These are phyloP conservation scores for Maudiozyma barnettii DNA, from an alignment of 805 yeast species.

Conservation along the genomic window DNA sequence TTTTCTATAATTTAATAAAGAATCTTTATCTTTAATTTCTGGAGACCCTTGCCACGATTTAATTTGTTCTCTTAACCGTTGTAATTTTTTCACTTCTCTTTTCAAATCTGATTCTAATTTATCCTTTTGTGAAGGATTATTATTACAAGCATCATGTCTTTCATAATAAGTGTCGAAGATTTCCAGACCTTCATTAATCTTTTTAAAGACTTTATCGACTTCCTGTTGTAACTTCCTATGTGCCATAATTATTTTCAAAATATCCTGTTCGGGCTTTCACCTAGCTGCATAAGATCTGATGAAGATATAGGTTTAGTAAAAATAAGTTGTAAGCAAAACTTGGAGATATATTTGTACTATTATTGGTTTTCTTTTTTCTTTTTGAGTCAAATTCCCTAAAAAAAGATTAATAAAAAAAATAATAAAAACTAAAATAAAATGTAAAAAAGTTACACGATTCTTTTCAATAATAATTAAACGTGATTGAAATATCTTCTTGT, in stretches of 20 bases:
- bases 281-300: neutral
- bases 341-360: too few species aligned
- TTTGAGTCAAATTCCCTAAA: too few species aligned
- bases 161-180: conserved; percentile 80
- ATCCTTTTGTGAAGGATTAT: conserved; percentile 84
- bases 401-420: too few species aligned
- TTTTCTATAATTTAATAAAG: conserved; percentile 66
- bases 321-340: too few species aligned
- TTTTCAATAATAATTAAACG: too few species aligned
- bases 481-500: too few species aligned
- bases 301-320: too few species aligned
- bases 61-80: conserved; percentile 87
- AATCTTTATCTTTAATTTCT: conserved; percentile 84
- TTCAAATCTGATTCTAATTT: conserved; percentile 87
- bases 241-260: conserved; percentile 27
- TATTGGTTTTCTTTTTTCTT: too few species aligned
- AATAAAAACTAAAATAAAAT: too few species aligned
- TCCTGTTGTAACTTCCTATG: conserved; percentile 49
- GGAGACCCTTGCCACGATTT: conserved; percentile 90
- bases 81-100: conserved; percentile 90
- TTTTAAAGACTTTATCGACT: conserved; percentile 79
- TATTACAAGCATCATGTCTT: conserved; percentile 64
- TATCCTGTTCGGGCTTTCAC: neutral
- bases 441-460: too few species aligned
- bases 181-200: conserved; percentile 83